Conservation (phyloP, 2,329 filamentous ascomycete species). For the Zymoseptoria ardabiliae region DNA sequence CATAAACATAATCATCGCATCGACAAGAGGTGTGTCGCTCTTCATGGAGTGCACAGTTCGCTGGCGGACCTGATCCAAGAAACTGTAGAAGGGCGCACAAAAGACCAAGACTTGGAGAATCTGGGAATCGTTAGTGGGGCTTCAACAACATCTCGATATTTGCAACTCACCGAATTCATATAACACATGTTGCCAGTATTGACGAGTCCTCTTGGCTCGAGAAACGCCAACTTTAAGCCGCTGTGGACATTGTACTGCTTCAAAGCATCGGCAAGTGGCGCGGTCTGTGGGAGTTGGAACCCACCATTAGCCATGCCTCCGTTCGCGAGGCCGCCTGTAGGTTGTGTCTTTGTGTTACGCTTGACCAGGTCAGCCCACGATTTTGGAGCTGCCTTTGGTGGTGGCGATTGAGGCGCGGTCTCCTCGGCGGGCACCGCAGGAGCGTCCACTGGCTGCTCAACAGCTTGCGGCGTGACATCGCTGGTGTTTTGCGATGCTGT, state of each 20-base stretch:
- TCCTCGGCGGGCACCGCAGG: slow-evolving; percentile 2
- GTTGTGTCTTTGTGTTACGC: slow-evolving; percentile 32
- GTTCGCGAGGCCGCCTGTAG: slow-evolving; percentile 26
- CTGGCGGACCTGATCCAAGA: slow-evolving; percentile 78
- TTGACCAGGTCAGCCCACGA: slow-evolving; percentile 65
- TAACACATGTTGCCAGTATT: slow-evolving; percentile 99
- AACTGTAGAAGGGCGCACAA: slow-evolving; percentile 89
- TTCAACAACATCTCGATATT: not conserved
- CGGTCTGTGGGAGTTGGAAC: slow-evolving; percentile 35
- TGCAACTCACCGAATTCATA: slow-evolving; percentile 91
- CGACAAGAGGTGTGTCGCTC: slow-evolving; percentile 84
- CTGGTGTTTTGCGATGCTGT: slow-evolving; percentile 4
- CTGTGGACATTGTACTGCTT: slow-evolving; percentile 61
- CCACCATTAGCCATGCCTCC: slow-evolving; percentile 20
- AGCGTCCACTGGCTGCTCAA: slow-evolving; percentile 1
- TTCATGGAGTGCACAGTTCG: slow-evolving; percentile 86
- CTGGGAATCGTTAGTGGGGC: slow-evolving; percentile 38
- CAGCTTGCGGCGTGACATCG: slow-evolving; percentile 9
- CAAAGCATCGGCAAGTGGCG: slow-evolving; percentile 68
- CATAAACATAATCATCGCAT: slow-evolving; percentile 97
- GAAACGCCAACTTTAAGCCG: slow-evolving; percentile 63
- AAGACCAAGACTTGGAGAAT: slow-evolving; percentile 93
- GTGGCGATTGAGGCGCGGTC: slow-evolving; percentile 30
- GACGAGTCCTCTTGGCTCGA: slow-evolving; percentile 86
- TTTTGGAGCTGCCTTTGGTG: slow-evolving; percentile 35